Base-by-base conservation (phyloP, 2,329 filamentous ascomycete species). In the Epichloe aotearoae region DNA sequence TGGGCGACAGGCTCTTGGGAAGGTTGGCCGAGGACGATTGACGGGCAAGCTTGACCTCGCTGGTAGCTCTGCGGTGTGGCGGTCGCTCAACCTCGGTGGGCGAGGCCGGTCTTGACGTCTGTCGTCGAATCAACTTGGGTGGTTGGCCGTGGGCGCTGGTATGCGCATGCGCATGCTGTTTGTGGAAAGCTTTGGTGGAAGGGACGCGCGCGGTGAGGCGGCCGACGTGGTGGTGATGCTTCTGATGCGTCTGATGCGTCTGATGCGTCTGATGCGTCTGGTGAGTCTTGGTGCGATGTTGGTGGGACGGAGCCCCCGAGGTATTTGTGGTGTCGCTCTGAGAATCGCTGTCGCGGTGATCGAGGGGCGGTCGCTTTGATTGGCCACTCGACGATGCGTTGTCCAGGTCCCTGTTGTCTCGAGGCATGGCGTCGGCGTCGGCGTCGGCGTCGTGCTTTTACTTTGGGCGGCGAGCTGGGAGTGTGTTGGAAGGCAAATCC, bases 1-100 rank as follows among this genome's bases (percentile, higher is more conserved):
- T 67, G 49, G 77, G 71, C 3, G 79, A 80, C 12, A 67, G 57
- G 62, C 77, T 80, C 63, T 77, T 79, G 59, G 72, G 73, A 38
- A 78, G 66, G 52, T 70, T 71, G 48, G 67, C 61, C 3, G 68
- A 59, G 3, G 73, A 70, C 20, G 65, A 62, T 49, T 74, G 69
- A 57, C 67, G 67, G 50, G 72, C 66, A 33, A 79, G 68, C 58
- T 70, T 76, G 53, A 69, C 65, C 52, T 80, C 76, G 55, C 74
- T 77, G 49, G 68, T 69, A 42, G 71, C 64, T 58, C 75, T 73
- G 49, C 73, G 75, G 51, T 78, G 74, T 15, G 57, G 50, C 43
- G 62, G 65, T 49, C 59, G 64, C 37, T 54, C 46, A 26, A 47
- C 30, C 50, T 64, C 57, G 50, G 54, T 57, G 50, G 69, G 67